A percentile compares a stretch with the other conserved stretches of the same genome.
Conservation (phyloP, 1,139 yeast species). For the Lodderomyces orthopsilosis region DNA sequence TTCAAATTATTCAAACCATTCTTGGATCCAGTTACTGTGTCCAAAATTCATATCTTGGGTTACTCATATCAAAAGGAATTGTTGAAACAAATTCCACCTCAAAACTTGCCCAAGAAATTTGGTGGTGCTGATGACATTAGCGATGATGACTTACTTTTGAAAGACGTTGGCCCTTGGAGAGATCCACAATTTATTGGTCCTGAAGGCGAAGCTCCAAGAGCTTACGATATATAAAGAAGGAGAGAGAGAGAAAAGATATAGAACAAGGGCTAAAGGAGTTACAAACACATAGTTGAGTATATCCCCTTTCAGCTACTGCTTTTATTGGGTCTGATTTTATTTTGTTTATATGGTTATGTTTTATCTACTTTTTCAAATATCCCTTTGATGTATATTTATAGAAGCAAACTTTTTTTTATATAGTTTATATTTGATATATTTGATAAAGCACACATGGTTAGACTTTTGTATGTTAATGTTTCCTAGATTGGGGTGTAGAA, state of each 20-base stretch:
- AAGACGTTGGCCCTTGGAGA: constrained; percentile 98
- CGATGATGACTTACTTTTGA: constrained; percentile 78
- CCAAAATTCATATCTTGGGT: constrained; percentile 88
- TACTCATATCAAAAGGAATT: constrained; percentile 75
- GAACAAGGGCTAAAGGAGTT: not conserved
- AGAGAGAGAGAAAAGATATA: not conserved
- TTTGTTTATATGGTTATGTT: not conserved
- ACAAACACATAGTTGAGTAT: not conserved
- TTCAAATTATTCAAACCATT: constrained; percentile 88
- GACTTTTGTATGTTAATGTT: too few species aligned
- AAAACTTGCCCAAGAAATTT: constrained; percentile 85
- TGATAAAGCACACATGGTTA: too few species aligned
- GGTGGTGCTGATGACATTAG: constrained; percentile 76
- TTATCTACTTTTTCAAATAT: not conserved
- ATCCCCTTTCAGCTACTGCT: not conserved
- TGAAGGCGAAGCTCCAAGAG: constrained; percentile 80
- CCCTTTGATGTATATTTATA: not conserved
- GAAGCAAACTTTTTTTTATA: too few species aligned
- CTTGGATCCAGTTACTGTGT: constrained; percentile 96
- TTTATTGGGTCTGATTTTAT: not conserved
- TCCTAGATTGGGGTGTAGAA: too few species aligned
- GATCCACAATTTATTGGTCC: constrained; percentile 79
- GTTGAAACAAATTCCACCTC: constrained; percentile 87
- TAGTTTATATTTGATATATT: too few species aligned
- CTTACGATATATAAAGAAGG: constrained; percentile 23